Evolutionary conservation across 192 early-diverging fungal species (phyloP).

Genomic region (Backusella morwellensis): DNA sequence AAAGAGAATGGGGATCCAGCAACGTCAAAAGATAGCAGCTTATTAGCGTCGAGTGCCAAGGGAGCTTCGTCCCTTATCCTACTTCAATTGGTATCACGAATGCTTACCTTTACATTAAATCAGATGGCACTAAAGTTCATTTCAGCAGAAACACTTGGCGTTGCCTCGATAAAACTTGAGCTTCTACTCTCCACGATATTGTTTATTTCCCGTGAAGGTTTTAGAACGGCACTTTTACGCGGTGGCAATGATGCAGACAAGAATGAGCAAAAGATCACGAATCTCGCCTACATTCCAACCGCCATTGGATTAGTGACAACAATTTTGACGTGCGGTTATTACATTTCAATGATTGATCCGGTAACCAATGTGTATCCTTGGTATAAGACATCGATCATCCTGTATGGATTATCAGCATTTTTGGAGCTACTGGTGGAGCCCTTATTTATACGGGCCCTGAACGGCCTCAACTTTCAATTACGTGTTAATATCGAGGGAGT

Average conservation of each 20-base stretch:
- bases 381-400: conserved; percentile 50
- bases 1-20: background rate
- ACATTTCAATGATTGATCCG: conserved; percentile 32
- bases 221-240: conserved; percentile 71
- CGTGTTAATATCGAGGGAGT: conserved; percentile 81
- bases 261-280: conserved; percentile 57
- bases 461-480: conserved; percentile 69
- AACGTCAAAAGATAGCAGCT: background rate
- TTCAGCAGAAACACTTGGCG: conserved; percentile 71
- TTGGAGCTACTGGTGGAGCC: conserved; percentile 87
- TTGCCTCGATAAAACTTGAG: conserved; percentile 83
- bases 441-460: conserved; percentile 72
- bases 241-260: conserved; percentile 13
- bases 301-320: conserved; percentile 60
- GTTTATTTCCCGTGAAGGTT: conserved; percentile 86
- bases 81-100: conserved; percentile 70
- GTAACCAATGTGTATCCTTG: conserved; percentile 36
- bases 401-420: conserved; percentile 76
- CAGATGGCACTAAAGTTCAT: conserved; percentile 73
- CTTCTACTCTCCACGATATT: conserved; percentile 85
- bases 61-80: conserved; percentile 75
- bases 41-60: conserved; percentile 59
- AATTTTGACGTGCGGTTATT: conserved; percentile 50
- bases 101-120: conserved; percentile 83
- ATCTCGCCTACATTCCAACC: conserved; percentile 72